These are phyloP conservation scores for Dioscorea alata DNA, from an alignment of 106 monocot species.

Conservation along the genomic window DNA sequence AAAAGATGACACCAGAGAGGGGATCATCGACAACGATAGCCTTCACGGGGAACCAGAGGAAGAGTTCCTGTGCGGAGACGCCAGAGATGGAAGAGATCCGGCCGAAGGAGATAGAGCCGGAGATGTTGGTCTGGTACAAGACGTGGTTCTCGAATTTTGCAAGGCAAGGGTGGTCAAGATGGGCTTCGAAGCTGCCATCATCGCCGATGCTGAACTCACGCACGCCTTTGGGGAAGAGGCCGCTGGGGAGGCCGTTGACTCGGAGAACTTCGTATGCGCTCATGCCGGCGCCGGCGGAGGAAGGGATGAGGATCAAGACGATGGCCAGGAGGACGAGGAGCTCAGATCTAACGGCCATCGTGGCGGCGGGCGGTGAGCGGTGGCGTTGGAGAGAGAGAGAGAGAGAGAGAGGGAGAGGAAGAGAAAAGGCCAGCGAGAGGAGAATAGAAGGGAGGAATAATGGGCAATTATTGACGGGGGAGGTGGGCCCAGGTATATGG, in stretches of 20 bases:
- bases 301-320: no score
- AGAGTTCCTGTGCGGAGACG: slow-evolving; percentile 56
- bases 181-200: slow-evolving; percentile 29
- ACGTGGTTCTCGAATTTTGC: slow-evolving; percentile 49
- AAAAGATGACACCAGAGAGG: slow-evolving; percentile 55
- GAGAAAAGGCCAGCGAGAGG: slow-evolving; percentile 4
- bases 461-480: no score
- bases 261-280: no score
- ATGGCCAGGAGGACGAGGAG: no score
- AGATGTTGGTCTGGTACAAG: slow-evolving; percentile 30
- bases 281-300: no score
- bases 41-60: slow-evolving; percentile 64
- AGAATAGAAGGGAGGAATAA: no score
- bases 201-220: slow-evolving; percentile 19
- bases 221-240: slow-evolving; percentile 13
- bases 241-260: no score
- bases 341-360: no score
- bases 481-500: no score
- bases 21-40: slow-evolving; percentile 51
- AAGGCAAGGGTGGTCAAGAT: slow-evolving; percentile 35
- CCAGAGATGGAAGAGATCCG: slow-evolving; percentile 48
- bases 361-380: no score
- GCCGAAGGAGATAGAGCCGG: slow-evolving; percentile 35
- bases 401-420: neutral
- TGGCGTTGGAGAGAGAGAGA: neutral